Conservation (phyloP, 2,329 filamentous ascomycete genomes). For the Penicillium sp. region DNA sequence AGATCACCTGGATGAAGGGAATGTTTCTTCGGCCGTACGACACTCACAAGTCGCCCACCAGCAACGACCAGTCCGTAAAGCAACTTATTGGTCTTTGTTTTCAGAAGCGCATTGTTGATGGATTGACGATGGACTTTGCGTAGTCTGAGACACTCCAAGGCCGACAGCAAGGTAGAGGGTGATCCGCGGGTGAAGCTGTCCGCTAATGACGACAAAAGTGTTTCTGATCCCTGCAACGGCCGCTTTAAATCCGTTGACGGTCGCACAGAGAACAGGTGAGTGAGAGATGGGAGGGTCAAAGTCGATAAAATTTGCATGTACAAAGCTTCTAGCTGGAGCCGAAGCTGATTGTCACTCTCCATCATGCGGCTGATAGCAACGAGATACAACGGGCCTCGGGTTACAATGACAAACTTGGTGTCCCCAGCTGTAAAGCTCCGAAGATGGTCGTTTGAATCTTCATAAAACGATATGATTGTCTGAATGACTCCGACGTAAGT, state of each 20-base stretch:
- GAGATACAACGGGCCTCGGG: constrained; percentile 85
- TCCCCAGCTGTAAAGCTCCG: constrained; percentile 84
- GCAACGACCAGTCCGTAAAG: constrained; percentile 94
- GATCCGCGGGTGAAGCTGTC: constrained; percentile 95
- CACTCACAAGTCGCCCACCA: constrained; percentile 88
- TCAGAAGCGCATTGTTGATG: constrained; percentile 87
- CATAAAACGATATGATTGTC: constrained; percentile 96
- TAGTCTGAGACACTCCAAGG: constrained; percentile 89
- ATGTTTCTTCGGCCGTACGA: constrained; percentile 90
- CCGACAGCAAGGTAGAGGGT: constrained; percentile 81
- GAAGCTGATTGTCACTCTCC: constrained; percentile 89
- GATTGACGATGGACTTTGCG: constrained; percentile 81
- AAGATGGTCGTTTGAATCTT: constrained; percentile 74
- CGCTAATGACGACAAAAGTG: constrained; percentile 83
- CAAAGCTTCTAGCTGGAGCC: constrained; percentile 83
- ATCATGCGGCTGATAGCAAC: constrained; percentile 88
- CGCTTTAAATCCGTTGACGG: constrained; percentile 92
- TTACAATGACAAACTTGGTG: constrained; percentile 81
- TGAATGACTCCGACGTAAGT: constrained; percentile 94
- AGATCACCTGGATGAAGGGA: constrained; percentile 94
- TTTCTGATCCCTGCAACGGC: constrained; percentile 88
- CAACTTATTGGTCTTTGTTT: constrained; percentile 72
- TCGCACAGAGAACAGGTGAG: constrained; percentile 81
- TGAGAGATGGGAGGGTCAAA: constrained; percentile 82
- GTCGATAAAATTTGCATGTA: constrained; percentile 99